Percentiles rank a stretch among this genome's conserved stretches.
phyloP scores from a whole-genome alignment of 352 stramenopile species.

The Phytopythium vexans region DNA sequence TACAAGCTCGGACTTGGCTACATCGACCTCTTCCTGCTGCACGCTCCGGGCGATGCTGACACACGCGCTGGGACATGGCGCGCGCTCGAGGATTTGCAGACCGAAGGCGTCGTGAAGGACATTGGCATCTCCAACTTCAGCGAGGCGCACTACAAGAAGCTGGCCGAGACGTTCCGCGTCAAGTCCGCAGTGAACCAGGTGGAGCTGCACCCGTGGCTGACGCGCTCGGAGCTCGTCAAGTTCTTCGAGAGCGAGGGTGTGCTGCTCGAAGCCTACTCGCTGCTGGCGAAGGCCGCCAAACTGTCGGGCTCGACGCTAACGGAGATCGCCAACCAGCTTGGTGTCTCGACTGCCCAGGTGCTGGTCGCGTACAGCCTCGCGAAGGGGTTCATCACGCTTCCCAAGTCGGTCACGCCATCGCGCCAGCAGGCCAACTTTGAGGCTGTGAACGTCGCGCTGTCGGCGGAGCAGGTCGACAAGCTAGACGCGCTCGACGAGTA shows the following conservation, averaged over 20 bases:
- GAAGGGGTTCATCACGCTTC: slow-evolving; percentile 54
- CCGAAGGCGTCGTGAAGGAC: too few species aligned
- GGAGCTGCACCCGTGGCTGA: too few species aligned
- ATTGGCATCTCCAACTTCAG: too few species aligned
- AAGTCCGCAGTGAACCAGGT: too few species aligned
- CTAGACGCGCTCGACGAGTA: slow-evolving; percentile 44
- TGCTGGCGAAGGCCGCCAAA: slow-evolving; percentile 32
- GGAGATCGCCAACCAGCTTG: slow-evolving; percentile 29
- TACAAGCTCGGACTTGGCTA: slow-evolving; percentile 65
- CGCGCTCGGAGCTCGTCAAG: too few species aligned
- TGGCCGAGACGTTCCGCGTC: too few species aligned
- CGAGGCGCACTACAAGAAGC: too few species aligned
- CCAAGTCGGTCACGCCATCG: slow-evolving; percentile 43
- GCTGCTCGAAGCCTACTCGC: slow-evolving; percentile 65
- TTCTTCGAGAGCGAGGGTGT: too few species aligned
- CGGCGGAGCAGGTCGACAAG: slow-evolving; percentile 17
- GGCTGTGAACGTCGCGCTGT: slow-evolving; percentile 34
- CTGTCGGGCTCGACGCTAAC: slow-evolving; percentile 23
- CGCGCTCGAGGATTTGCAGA: too few species aligned
- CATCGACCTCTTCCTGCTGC: slow-evolving; percentile 77
- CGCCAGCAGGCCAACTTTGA: slow-evolving; percentile 53
- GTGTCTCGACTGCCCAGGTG: slow-evolving; percentile 41
- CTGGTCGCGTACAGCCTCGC: slow-evolving; percentile 55
- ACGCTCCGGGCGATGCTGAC: slow-evolving; percentile 43
- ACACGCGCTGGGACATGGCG: slow-evolving; percentile 39